Percentiles rank a stretch among this genome's conserved stretches.
These are phyloP conservation scores for Alnus glutinosa DNA, from an alignment of 306 rosid genomes.

Conservation along the genomic window DNA sequence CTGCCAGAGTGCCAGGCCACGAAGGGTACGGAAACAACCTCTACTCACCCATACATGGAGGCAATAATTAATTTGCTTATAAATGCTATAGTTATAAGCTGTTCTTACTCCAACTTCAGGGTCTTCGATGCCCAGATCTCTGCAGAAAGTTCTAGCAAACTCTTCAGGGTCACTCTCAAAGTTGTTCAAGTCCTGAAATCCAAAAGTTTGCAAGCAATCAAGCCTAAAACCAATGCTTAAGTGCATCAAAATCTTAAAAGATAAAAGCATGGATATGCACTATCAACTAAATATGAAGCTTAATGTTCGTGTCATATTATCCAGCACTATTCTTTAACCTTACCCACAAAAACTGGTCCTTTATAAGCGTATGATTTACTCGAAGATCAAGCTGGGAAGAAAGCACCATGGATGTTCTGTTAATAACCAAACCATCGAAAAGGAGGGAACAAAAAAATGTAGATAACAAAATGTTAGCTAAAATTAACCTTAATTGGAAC, in stretches of 20 bases:
- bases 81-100: neutral
- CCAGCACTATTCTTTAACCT: slow-evolving; percentile 25
- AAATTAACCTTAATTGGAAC: slow-evolving; percentile 76
- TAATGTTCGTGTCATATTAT: neutral
- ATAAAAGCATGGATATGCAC: neutral
- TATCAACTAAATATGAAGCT: neutral
- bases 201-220: slow-evolving; percentile 19
- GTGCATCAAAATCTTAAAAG: slow-evolving; percentile 1
- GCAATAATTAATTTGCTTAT: neutral
- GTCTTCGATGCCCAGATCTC: slow-evolving; percentile 81
- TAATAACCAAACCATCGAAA: neutral
- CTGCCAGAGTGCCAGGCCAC: neutral
- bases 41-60: neutral
- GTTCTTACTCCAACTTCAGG: slow-evolving; percentile 95
- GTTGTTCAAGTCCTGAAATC: slow-evolving; percentile 86
- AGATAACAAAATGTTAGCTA: neutral
- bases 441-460: neutral
- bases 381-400: slow-evolving; percentile 83
- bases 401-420: slow-evolving; percentile 1
- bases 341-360: slow-evolving; percentile 97
- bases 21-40: neutral
- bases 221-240: slow-evolving; percentile 14
- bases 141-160: slow-evolving; percentile 79
- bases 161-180: slow-evolving; percentile 97
- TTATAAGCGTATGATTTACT: slow-evolving; percentile 78